Conservation (phyloP, 352 stramenopile species). For the Globisporangium yorkense region DNA sequence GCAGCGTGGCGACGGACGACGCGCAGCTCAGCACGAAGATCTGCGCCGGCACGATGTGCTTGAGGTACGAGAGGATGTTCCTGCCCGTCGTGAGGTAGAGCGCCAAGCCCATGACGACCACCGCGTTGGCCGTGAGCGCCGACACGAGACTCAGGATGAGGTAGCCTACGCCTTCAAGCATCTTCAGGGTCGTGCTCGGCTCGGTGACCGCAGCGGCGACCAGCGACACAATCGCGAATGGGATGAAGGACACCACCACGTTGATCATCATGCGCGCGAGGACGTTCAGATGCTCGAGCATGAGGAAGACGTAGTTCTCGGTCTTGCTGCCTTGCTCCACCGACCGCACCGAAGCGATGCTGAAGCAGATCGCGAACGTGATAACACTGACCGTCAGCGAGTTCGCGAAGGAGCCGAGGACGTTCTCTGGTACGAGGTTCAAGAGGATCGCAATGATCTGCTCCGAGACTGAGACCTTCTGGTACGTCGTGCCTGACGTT, state of each 20-base stretch:
- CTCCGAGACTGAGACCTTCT: slow-evolving; percentile 48
- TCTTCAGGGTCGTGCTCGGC: slow-evolving; percentile 32
- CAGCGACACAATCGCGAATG: slow-evolving; percentile 64
- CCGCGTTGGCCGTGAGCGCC: slow-evolving; percentile 34
- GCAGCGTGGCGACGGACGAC: slow-evolving; percentile 72
- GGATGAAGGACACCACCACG: slow-evolving; percentile 54
- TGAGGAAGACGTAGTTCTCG: slow-evolving; percentile 61
- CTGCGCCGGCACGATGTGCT: slow-evolving; percentile 59
- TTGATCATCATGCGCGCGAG: slow-evolving; percentile 68
- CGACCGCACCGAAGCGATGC: slow-evolving; percentile 46
- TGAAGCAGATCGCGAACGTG: slow-evolving; percentile 58
- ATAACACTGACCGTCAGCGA: slow-evolving; percentile 62
- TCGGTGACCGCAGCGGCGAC: slow-evolving; percentile 55
- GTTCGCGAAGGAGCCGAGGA: slow-evolving; percentile 49
- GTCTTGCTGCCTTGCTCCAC: slow-evolving; percentile 32
- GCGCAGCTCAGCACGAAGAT: slow-evolving; percentile 72
- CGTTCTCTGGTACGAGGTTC: slow-evolving; percentile 62
- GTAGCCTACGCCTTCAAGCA: slow-evolving; percentile 49
- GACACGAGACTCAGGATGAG: slow-evolving; percentile 20
- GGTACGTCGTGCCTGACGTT: slow-evolving; percentile 24
- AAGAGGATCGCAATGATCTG: slow-evolving; percentile 64
- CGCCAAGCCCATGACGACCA: slow-evolving; percentile 48
- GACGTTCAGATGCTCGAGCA: slow-evolving; percentile 58
- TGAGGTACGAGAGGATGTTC: slow-evolving; percentile 65
- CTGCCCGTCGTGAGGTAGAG: slow-evolving; percentile 49